A percentile compares a stretch with the other conserved stretches of the same genome.
Evolutionary conservation across 2,329 filamentous ascomycete species (phyloP).

Genomic region (Cryphonectria nitschkei): DNA sequence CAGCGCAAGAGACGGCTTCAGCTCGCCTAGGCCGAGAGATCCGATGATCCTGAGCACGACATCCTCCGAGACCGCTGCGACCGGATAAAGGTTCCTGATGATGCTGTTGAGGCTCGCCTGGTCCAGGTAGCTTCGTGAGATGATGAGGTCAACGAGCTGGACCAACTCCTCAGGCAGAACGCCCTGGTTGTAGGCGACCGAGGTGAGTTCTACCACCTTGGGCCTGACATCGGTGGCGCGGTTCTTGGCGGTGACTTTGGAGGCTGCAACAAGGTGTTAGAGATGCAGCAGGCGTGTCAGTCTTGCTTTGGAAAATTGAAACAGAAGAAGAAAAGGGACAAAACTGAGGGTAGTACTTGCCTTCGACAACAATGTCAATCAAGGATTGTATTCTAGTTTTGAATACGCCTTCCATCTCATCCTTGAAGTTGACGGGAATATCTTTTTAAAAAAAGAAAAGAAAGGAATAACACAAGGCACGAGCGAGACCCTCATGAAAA

Average conservation of each 20-base stretch:
- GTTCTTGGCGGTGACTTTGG: conserved; percentile 67
- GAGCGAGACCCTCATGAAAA: not conserved
- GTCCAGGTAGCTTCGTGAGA: conserved; percentile 70
- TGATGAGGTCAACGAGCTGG: conserved; percentile 68
- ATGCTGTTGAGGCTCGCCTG: conserved; percentile 73
- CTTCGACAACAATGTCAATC: conserved; percentile 43
- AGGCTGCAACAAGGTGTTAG: conserved; percentile 46
- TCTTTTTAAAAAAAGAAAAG: not conserved
- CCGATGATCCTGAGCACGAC: conserved; percentile 69
- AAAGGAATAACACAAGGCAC: too few species aligned
- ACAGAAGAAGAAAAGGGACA: not conserved
- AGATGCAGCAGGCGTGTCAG: not conserved
- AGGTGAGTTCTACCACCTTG: conserved; percentile 64
- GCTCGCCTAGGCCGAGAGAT: conserved; percentile 75
- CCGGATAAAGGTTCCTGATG: conserved; percentile 76
- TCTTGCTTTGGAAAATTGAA: not conserved
- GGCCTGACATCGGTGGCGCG: conserved; percentile 65
- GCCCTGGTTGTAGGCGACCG: conserved; percentile 69
- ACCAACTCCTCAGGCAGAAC: conserved; percentile 63
- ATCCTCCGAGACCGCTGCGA: conserved; percentile 62
- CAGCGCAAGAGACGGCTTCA: conserved; percentile 72
- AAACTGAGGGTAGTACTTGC: conserved; percentile 29
- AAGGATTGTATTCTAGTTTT: conserved; percentile 34
- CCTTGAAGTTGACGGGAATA: not conserved
- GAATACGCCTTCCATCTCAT: conserved; percentile 23